Conservation (phyloP, 2,329 filamentous ascomycete species). For the Nakataea oryzae region DNA sequence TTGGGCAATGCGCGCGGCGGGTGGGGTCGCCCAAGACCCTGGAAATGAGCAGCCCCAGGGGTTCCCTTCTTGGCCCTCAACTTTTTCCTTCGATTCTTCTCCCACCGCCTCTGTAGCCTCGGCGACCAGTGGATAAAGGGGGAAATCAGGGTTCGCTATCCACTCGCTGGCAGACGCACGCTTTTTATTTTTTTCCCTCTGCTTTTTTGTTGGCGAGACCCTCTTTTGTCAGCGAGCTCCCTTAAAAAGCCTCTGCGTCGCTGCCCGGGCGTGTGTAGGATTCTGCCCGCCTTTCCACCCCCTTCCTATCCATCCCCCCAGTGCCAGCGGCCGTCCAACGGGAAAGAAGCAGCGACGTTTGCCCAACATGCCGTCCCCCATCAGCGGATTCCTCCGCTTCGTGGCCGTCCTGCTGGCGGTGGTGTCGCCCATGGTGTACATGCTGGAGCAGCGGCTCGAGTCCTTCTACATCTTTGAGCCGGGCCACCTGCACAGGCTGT, state of each 20-base stretch:
- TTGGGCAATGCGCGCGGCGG: neutral
- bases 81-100: neutral
- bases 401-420: slow-evolving; percentile 43
- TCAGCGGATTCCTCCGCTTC: slow-evolving; percentile 12
- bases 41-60: neutral
- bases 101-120: neutral
- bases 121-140: neutral
- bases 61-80: neutral
- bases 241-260: neutral
- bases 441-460: slow-evolving; percentile 47
- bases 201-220: neutral
- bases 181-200: too few relatives aligned
- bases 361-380: slow-evolving; percentile 1
- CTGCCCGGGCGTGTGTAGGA: neutral
- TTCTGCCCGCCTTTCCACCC: neutral
- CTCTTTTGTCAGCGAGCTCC: neutral
- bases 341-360: neutral
- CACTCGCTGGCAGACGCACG: neutral
- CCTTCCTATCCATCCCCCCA: neutral
- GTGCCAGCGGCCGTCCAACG: neutral
- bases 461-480: slow-evolving; percentile 68
- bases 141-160: neutral
- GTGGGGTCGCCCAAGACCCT: neutral
- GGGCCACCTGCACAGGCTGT: slow-evolving; percentile 56
- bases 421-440: slow-evolving; percentile 40